phyloP scores from a whole-genome alignment of 176 grass and related monocot species.

The Hyparrhenia diplandra region DNA sequence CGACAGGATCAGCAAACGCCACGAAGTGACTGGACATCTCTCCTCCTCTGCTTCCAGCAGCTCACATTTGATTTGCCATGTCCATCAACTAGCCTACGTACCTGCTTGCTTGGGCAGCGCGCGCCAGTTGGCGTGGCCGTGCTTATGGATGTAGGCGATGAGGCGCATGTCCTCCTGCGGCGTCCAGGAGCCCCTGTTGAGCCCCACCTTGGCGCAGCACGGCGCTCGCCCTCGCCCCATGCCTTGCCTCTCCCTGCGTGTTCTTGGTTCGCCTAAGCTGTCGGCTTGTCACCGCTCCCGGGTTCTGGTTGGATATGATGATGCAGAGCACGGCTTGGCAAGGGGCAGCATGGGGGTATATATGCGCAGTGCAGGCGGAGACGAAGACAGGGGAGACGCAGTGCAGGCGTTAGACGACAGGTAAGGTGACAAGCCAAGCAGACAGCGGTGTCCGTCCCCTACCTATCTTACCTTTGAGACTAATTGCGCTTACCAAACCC shows the following conservation, averaged over 20 bases:
- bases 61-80: neutral
- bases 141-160: slow-evolving; percentile 70
- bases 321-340: slow-evolving; percentile 7
- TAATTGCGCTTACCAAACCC: slow-evolving; percentile 61
- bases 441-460: neutral
- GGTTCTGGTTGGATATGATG: neutral
- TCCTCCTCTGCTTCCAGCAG: neutral
- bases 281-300: neutral
- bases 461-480: slow-evolving; percentile 7
- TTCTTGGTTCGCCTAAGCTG: neutral
- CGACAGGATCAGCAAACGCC: neutral
- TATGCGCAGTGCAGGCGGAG: slow-evolving; percentile 17
- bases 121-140: slow-evolving; percentile 86
- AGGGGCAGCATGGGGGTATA: slow-evolving; percentile 15
- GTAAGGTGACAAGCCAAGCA: slow-evolving; percentile 20
- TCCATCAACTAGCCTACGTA: neutral
- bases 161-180: slow-evolving; percentile 83
- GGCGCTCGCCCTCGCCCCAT: slow-evolving; percentile 82
- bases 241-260: neutral
- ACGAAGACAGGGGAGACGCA: too few relatives aligned
- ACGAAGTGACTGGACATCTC: neutral
- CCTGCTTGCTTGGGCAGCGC: slow-evolving; percentile 84
- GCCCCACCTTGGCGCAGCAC: slow-evolving; percentile 84
- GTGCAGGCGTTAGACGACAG: neutral
- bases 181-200: slow-evolving; percentile 90